Base-by-base conservation (phyloP, 164 flowering plant species). In the Dillenia suffruticosa region DNA sequence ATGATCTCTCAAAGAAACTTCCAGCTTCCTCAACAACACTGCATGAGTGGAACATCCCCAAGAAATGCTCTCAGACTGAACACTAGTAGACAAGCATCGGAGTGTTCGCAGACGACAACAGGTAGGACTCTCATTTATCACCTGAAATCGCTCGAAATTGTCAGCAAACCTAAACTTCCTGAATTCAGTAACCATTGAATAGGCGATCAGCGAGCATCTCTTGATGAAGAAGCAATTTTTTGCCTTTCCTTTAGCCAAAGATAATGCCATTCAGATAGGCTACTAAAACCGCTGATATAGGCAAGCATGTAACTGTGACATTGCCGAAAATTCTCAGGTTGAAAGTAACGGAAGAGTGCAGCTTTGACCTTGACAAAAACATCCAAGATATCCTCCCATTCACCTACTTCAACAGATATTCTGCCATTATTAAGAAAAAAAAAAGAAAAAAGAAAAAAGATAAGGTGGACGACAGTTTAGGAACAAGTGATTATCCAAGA, bases 1-100 rank as follows among this genome's bases (percentile, higher is more conserved):
- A 12, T 69, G 84, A 63, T 72, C 72, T 61, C 67, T 81, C 64
- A 89, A 50, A 24, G 83, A 72, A 74, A 5, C 57, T 73, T 84
- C 86, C 56, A 92, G 84, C 71, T 82, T 89, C 46, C 49, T 73
- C 68, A 79, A 62, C 60, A 89, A 58, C 61, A 70, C 58, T 50
- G 44, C 73, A 58, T 61, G 66, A 50, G 83, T 62, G 12, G 88
- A 77, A 63, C 75, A 77, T 71, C 65, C 76, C 74, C 80, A 65
- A 46, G 51, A 62, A 32, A 73, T 46, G 16, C 55, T 66, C 43
- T 56, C 63, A 5, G 64, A 65, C 50, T 56, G 55, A 10, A 49
- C 46, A n/a, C 56, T 44, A 47, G 78, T 24, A 66, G 67, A 73
- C 58, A 63, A 71, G 43, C 24, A 56, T 9, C 16, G 63, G 7